Conservation (phyloP, 1,139 yeast genomes). For the Scheffersomyces illinoinensis region DNA sequence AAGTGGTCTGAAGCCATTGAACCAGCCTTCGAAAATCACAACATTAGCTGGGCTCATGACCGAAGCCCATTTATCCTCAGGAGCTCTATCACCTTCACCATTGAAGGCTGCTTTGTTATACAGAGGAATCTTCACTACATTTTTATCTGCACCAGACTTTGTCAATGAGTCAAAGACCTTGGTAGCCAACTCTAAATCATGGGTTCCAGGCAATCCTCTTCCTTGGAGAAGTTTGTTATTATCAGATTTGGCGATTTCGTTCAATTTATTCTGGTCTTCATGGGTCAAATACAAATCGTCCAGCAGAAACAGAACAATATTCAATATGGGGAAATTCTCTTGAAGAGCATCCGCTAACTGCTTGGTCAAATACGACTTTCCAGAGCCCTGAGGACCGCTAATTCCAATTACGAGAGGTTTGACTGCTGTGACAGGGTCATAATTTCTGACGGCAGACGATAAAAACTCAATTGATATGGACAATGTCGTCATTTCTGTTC, state of each 20-base stretch:
- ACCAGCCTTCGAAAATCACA: conserved; percentile 92
- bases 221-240: conserved; percentile 66
- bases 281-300: conserved; percentile 85
- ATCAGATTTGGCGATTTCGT: conserved; percentile 23
- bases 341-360: conserved; percentile 40
- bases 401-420: conserved; percentile 65
- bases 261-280: conserved; percentile 53
- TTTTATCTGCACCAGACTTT: conserved; percentile 9
- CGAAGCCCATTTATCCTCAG: conserved; percentile 35
- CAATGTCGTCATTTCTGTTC: conserved; percentile 16
- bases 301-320: conserved; percentile 64
- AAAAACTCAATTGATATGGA: conserved; percentile 22
- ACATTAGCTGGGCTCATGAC: conserved; percentile 52
- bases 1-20: conserved; percentile 68
- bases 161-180: conserved; percentile 20
- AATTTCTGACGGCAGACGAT: conserved; percentile 14
- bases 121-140: conserved; percentile 50
- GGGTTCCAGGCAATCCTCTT: conserved; percentile 94
- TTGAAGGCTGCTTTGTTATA: conserved; percentile 75
- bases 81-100: conserved; percentile 80
- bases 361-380: conserved; percentile 71
- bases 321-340: conserved; percentile 35
- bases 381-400: conserved; percentile 93
- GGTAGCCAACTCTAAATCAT: conserved; percentile 57
- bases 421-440: conserved; percentile 12